Evolutionary conservation across 352 stramenopile genomes (phyloP).

Genomic region (Blastocystis sp.): DNA sequence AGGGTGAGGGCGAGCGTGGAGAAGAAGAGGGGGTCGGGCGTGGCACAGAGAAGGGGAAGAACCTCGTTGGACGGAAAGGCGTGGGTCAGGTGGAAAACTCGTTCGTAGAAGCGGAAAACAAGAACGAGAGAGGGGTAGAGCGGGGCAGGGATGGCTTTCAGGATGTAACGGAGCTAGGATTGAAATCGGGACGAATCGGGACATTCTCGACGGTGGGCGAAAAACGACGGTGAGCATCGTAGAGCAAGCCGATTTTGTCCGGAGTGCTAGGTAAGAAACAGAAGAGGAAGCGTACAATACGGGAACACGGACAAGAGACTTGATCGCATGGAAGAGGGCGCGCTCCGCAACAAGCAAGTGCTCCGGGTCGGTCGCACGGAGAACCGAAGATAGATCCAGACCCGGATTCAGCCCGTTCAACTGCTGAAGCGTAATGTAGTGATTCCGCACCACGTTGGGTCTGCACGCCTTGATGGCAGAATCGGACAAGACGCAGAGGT

Average conservation of each 20-base stretch:
- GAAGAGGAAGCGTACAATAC: background rate
- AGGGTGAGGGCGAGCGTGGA: background rate
- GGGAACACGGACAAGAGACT: background rate
- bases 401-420: background rate
- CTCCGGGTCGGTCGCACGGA: slow-evolving; percentile 9
- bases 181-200: too few species aligned
- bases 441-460: background rate
- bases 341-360: slow-evolving; percentile 39
- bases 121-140: background rate
- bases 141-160: too few species aligned
- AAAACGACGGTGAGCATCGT: background rate
- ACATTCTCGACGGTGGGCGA: too few species aligned
- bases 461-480: background rate
- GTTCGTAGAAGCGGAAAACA: background rate
- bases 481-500: background rate
- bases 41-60: slow-evolving; percentile 14
- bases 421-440: slow-evolving; percentile 9
- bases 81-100: background rate
- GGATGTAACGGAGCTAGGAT: too few species aligned
- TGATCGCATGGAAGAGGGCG: background rate
- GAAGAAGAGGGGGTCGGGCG: slow-evolving; percentile 1
- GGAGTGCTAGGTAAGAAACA: slow-evolving; percentile 5
- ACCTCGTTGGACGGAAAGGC: slow-evolving; percentile 8
- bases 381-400: slow-evolving; percentile 7
- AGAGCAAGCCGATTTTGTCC: background rate